A percentile compares a stretch with the other conserved stretches of the same genome.
Conservation (phyloP, 1,284 basidiomycete genomes). For the Cutaneotrichosporon mucoides region DNA sequence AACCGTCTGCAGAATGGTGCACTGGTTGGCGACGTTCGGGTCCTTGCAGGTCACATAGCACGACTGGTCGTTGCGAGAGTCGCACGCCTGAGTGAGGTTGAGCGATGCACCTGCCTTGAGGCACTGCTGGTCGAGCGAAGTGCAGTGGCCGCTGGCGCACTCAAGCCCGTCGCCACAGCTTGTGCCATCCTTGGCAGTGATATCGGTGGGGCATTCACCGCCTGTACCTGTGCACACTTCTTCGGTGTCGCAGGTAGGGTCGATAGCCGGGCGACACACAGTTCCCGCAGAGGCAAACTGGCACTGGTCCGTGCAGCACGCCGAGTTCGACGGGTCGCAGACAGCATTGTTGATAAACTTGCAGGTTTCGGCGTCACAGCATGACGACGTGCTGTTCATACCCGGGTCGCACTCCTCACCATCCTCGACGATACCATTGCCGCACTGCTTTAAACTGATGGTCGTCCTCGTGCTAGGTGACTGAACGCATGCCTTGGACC, state of each 20-base stretch:
- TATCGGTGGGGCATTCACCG: constrained; percentile 69
- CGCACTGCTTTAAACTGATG: constrained; percentile 47
- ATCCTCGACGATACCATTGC: constrained; percentile 52
- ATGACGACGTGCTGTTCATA: constrained; percentile 58
- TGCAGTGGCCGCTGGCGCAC: constrained; percentile 80
- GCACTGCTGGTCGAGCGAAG: constrained; percentile 75
- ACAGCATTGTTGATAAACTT: constrained; percentile 67
- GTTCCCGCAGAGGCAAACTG: constrained; percentile 59
- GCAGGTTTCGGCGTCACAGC: constrained; percentile 62
- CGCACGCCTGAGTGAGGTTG: constrained; percentile 65
- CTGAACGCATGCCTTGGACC: constrained; percentile 3
- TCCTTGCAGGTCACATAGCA: constrained; percentile 79
- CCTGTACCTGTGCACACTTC: constrained; percentile 76
- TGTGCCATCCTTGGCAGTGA: constrained; percentile 63
- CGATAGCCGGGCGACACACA: constrained; percentile 68
- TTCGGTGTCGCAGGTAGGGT: constrained; percentile 66
- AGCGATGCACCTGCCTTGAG: constrained; percentile 65
- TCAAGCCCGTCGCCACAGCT: constrained; percentile 65
- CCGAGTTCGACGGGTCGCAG: constrained; percentile 73
- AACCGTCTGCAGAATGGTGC: constrained; percentile 68
- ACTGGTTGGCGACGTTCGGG: constrained; percentile 59
- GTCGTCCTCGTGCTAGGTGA: neutral
- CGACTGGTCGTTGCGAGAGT: constrained; percentile 59
- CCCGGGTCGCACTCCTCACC: constrained; percentile 90
- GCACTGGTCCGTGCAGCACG: constrained; percentile 72